These are phyloP conservation scores for Fusarium annulatum DNA, from an alignment of 2,329 filamentous ascomycete genomes.

Conservation along the genomic window DNA sequence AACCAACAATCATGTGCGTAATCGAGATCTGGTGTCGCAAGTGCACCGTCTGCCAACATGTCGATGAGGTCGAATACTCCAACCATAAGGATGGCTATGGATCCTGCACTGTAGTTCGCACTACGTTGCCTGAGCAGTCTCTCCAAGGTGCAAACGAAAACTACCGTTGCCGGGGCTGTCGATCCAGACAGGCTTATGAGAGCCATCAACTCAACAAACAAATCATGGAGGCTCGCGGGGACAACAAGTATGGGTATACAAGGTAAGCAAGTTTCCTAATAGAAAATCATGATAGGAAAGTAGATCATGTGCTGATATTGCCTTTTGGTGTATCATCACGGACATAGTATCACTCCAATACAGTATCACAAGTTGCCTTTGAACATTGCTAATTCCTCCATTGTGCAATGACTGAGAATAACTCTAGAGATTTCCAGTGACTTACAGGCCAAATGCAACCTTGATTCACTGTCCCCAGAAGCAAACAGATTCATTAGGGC, in stretches of 20 bases:
- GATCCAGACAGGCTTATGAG: not conserved
- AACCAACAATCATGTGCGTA: not conserved
- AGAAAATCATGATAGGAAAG: not conserved
- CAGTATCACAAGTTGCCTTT: conserved; percentile 18
- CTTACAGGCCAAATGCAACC: not conserved
- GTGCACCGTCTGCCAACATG: not conserved
- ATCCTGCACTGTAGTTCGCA: not conserved
- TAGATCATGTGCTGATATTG: not conserved
- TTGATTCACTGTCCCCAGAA: not conserved
- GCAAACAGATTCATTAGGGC: not conserved
- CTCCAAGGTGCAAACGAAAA: conserved; percentile 5
- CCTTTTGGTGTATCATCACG: not conserved
- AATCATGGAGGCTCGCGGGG: not conserved
- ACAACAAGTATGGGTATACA: not conserved
- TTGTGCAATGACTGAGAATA: not conserved
- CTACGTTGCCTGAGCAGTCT: not conserved
- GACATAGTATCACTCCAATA: conserved; percentile 1
- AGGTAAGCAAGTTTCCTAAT: not conserved
- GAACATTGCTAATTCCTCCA: not conserved
- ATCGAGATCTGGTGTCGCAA: conserved; percentile 7
- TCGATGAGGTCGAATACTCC: not conserved
- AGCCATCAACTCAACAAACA: not conserved
- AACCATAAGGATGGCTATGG: not conserved
- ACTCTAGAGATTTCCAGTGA: not conserved
- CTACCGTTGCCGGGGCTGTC: conserved; percentile 14